Base-by-base conservation (phyloP, 129 eudicot genomes). In the Apium graveolens region DNA sequence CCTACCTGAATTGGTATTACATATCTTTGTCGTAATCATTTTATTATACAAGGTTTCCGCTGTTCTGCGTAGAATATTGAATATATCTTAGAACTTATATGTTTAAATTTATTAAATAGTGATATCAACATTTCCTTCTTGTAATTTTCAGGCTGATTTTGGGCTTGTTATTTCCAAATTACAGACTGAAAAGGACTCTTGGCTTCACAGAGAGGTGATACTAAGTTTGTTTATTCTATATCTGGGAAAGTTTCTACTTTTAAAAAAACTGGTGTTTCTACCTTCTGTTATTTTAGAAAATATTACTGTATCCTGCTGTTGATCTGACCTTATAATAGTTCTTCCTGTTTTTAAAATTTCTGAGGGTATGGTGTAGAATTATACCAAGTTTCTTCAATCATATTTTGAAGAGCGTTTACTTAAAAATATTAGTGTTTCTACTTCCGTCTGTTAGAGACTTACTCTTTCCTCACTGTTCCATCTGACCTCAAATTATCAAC, bases 1-100 rank as follows among this genome's bases (percentile, higher is more conserved):
- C 70, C 35, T 62, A 53, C 27, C 35, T 26, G 17, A 62, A 62
- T n/a, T 27, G 27, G 35, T 2, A 29, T n/a, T 12, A 63, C 70
- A 63, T 63, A 17, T 16, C 20, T 29, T 63, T 63, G 37, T 31
- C 2, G 4, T n/a, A 63, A 13, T 11, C 8, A 12, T 29, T 45
- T 21, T 21, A 76, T 63, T 79, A 70, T 70, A 53, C 75, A 76
- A 71, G 13, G 77, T 26, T 60, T 84, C 32, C 31, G 37, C 17
- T 44, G 13, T 60, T 42, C 38, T 8, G 0, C 38, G 14, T 29
- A 63, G 12, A 29, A 27, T 27, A 63, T 29, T 11, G 38, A 12
- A 11, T 63, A 26, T 63, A 63, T 12, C 20, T 27, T 14, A 1
- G 7, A 63, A 63, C 8, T 27, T 63, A 2, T 31, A 63, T 27